Base-by-base conservation (phyloP, 345 rosid species). In the Viola odorata region DNA sequence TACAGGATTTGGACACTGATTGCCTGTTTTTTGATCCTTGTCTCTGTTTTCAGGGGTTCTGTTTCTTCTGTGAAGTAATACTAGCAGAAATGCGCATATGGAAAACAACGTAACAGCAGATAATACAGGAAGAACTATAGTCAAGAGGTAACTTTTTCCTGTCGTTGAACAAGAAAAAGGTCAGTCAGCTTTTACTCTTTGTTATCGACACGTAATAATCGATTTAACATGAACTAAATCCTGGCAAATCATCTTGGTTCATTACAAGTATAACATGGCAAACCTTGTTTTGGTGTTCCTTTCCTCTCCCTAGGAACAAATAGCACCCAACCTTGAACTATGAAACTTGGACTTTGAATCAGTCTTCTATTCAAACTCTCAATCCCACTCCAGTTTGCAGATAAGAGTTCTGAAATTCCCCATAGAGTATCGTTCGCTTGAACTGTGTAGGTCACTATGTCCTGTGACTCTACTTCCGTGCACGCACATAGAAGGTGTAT, bases 281-380 rank as follows among this genome's bases (percentile, higher is more conserved):
- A 57, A 68, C 77, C 74, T 71, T 61, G 56, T 10, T 55, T 62
- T 16, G 44, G 67, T 12, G 39, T 23, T 57, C 50, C 57, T 3
- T 40, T 53, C 61, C 36, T 70, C 32, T 45, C 58, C 52, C 13
- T 57, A 1, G 81, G 78, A 45, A 77, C 70, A 66, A 66, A 73
- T 14, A 77, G 38, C 17, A 73, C 73, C 77, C 77, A 73, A 11
- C 78, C 72, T 53, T 57, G 38, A 8, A 67, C 71, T 39, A 78
- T 65, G 8, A 42, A 74, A 61, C 53, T 58, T 23, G 73, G 78
- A 50, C 71, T 62, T 41, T 23, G 32, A 57, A 57, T 44, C 61
- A 61, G n/a, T 53, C 50, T 49, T 45, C 0, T 37, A 58, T 67
- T 73, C 11, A 64, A 11, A 17, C 12, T 60, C 60, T 63, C 52